Percentiles rank a stretch among this genome's conserved stretches.
Evolutionary conservation across 2,329 filamentous ascomycete species (phyloP).

Genomic region (Colletotrichum lini): DNA sequence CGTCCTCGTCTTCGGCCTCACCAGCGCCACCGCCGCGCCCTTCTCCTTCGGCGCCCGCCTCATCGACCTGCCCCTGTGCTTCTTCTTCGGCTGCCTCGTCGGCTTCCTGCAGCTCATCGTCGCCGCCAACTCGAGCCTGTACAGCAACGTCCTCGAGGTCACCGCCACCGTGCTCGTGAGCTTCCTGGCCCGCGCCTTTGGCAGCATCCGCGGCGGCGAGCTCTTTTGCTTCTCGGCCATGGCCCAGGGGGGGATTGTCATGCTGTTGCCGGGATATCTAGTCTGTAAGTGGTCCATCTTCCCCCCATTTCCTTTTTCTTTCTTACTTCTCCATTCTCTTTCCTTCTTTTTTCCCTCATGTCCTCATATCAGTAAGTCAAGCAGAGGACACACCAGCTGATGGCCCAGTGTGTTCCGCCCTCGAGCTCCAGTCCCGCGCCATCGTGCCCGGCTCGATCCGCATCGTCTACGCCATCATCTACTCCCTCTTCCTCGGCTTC

Average conservation of each 20-base stretch:
- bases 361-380: background rate
- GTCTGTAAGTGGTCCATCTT: conserved; percentile 62
- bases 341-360: no score
- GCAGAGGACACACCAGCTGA: conserved; percentile 46
- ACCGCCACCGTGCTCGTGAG: conserved; percentile 73
- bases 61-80: conserved; percentile 81
- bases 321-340: no score
- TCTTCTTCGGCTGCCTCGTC: conserved; percentile 78
- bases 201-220: conserved; percentile 66
- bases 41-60: conserved; percentile 81
- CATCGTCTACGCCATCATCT: conserved; percentile 82
- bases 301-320: no score
- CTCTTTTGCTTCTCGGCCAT: conserved; percentile 77
- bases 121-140: conserved; percentile 77
- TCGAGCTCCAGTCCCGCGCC: conserved; percentile 79
- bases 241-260: conserved; percentile 75
- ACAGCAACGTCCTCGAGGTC: conserved; percentile 77
- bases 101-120: conserved; percentile 80
- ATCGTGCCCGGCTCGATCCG: conserved; percentile 80
- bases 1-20: conserved; percentile 79
- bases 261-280: conserved; percentile 76
- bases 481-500: conserved; percentile 80
- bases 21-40: conserved; percentile 79
- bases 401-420: conserved; percentile 60
- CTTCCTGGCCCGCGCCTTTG: conserved; percentile 74